Evolutionary conservation across 805 yeast genomes (phyloP).

Genomic region (Hanseniaspora jakobsenii): DNA sequence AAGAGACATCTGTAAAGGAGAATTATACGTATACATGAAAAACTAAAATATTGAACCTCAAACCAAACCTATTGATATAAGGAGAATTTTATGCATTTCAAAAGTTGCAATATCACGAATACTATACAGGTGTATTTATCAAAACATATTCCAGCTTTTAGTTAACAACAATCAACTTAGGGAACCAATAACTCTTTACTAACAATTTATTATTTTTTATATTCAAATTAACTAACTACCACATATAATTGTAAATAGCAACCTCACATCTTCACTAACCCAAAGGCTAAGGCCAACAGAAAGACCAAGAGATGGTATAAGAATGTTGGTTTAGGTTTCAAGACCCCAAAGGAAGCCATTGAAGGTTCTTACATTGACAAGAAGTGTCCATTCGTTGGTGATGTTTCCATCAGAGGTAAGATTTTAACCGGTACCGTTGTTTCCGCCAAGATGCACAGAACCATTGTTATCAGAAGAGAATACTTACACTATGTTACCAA

Average conservation of each 20-base stretch:
- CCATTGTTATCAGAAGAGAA: constrained; percentile 98
- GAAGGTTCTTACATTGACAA: constrained; percentile 98
- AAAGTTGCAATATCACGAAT: no score
- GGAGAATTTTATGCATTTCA: no score
- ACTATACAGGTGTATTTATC: no score
- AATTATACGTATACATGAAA: no score
- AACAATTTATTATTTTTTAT: constrained; percentile 8
- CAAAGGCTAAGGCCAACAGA: constrained; percentile 97
- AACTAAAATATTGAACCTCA: no score
- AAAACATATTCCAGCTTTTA: neutral
- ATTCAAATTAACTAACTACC: neutral
- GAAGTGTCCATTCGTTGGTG: constrained; percentile 99
- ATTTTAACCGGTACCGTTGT: constrained; percentile 98
- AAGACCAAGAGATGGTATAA: constrained; percentile 99
- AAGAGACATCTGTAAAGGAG: no score
- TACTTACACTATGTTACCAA: constrained; percentile 99
- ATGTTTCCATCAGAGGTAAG: constrained; percentile 97
- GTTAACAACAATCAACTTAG: neutral
- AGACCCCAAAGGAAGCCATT: constrained; percentile 98
- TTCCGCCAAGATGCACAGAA: constrained; percentile 99
- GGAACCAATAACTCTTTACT: constrained; percentile 1
- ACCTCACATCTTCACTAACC: constrained; percentile 99
- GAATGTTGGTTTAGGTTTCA: constrained; percentile 99
- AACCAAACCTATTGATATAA: no score
- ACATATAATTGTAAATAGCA: constrained; percentile 51